Evolutionary conservation across 345 rosid species (phyloP).

Genomic region (Acer yangbiense): DNA sequence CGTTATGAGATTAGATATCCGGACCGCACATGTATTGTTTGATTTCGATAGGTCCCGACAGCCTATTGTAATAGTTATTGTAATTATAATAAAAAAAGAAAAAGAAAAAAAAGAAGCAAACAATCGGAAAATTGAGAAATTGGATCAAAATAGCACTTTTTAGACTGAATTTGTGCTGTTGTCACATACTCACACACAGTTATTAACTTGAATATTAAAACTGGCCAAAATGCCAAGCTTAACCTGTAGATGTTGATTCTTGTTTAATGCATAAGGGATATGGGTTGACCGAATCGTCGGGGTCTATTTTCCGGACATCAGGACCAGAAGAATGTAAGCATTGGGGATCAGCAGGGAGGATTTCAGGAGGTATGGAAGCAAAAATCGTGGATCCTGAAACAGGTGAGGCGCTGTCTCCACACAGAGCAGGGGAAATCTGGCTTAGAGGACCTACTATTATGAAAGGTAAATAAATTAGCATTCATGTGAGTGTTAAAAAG

Average conservation of each 20-base stretch:
- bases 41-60: no score
- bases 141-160: no score
- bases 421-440: conserved; percentile 36
- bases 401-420: conserved; percentile 18
- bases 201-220: no score
- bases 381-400: conserved; percentile 32
- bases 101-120: no score
- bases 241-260: not conserved
- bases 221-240: no score
- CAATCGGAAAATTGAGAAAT: no score
- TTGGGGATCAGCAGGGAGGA: conserved; percentile 23
- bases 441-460: conserved; percentile 25
- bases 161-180: no score
- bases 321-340: conserved; percentile 24
- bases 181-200: no score
- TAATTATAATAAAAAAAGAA: no score
- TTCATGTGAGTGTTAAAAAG: not conserved
- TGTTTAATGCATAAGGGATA: conserved; percentile 25
- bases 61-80: no score
- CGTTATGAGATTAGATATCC: no score
- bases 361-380: conserved; percentile 21
- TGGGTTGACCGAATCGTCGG: conserved; percentile 35
- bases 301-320: not conserved
- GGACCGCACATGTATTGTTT: no score
- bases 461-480: conserved; percentile 23